These are phyloP conservation scores for Didymella pinodella DNA, from an alignment of 2,329 filamentous ascomycete species.

Conservation along the genomic window DNA sequence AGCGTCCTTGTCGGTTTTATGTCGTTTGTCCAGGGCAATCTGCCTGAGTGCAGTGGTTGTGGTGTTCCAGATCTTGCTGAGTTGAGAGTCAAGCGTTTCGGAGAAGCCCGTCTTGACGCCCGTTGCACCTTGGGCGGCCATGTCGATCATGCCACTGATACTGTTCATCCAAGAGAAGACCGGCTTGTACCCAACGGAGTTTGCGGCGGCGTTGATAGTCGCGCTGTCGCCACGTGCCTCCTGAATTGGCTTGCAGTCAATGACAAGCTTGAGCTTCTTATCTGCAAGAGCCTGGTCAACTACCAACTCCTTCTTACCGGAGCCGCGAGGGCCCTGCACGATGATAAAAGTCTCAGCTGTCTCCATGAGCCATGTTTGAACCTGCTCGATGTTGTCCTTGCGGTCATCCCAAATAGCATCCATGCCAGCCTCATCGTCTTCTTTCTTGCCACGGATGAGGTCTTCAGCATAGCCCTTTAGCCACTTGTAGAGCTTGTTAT, in stretches of 20 bases:
- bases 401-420: conserved; percentile 88
- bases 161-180: conserved; percentile 98
- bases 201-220: conserved; percentile 82
- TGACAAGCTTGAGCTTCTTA: conserved; percentile 77
- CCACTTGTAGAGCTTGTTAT: conserved; percentile 81
- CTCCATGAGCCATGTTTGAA: conserved; percentile 86
- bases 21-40: conserved; percentile 74
- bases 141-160: conserved; percentile 88
- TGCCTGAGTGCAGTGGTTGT: conserved; percentile 80
- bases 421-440: conserved; percentile 72
- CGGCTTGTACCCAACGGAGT: conserved; percentile 86
- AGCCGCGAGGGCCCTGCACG: conserved; percentile 88
- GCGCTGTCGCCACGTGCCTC: conserved; percentile 88
- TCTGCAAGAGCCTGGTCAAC: conserved; percentile 82
- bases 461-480: conserved; percentile 76
- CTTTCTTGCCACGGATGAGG: conserved; percentile 66
- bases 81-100: conserved; percentile 86
- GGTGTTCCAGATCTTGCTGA: conserved; percentile 88
- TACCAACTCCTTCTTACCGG: conserved; percentile 88
- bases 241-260: conserved; percentile 93
- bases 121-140: conserved; percentile 91
- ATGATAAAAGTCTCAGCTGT: conserved; percentile 92
- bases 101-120: conserved; percentile 95
- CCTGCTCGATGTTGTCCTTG: conserved; percentile 79
- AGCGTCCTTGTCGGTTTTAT: conserved; percentile 76